phyloP scores from a whole-genome alignment of 805 yeast species.

The Metschnikowia noctiluminum region DNA sequence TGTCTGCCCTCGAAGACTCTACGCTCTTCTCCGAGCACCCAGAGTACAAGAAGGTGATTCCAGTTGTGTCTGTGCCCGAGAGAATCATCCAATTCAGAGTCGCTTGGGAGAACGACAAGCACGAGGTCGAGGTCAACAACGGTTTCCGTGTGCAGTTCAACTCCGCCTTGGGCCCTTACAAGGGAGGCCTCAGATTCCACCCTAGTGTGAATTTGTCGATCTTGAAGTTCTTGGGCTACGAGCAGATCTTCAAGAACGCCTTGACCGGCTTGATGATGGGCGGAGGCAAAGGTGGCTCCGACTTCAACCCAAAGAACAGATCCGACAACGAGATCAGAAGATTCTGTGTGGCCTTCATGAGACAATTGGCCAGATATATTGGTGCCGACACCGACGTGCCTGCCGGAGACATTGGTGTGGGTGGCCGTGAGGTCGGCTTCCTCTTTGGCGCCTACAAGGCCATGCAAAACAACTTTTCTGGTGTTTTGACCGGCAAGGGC shows the following conservation, averaged over 20 bases:
- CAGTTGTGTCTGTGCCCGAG: slow-evolving; percentile 92
- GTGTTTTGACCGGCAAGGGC: slow-evolving; percentile 98
- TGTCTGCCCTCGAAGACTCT: slow-evolving; percentile 84
- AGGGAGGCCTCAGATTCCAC: slow-evolving; percentile 98
- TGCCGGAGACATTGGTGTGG: slow-evolving; percentile 99
- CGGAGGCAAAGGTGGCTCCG: slow-evolving; percentile 99
- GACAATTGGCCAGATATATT: slow-evolving; percentile 92
- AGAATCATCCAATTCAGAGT: slow-evolving; percentile 96
- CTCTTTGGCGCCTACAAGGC: slow-evolving; percentile 95
- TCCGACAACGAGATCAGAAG: slow-evolving; percentile 93
- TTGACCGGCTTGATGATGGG: slow-evolving; percentile 97
- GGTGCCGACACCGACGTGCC: slow-evolving; percentile 98
- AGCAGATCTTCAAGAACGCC: slow-evolving; percentile 98
- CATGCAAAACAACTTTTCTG: slow-evolving; percentile 89
- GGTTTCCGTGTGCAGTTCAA: slow-evolving; percentile 99
- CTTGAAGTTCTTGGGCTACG: slow-evolving; percentile 94
- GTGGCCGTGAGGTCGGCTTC: slow-evolving; percentile 94
- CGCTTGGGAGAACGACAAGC: slow-evolving; percentile 95
- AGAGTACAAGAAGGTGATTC: slow-evolving; percentile 80
- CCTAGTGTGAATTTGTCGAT: slow-evolving; percentile 94
- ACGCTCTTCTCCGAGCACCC: slow-evolving; percentile 87
- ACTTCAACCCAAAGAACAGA: slow-evolving; percentile 95
- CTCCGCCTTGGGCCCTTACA: slow-evolving; percentile 98
- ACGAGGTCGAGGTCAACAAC: slow-evolving; percentile 87
- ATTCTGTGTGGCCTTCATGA: slow-evolving; percentile 94